phyloP scores from a whole-genome alignment of 2,329 filamentous ascomycete genomes.

The Scytalidium sp. region DNA sequence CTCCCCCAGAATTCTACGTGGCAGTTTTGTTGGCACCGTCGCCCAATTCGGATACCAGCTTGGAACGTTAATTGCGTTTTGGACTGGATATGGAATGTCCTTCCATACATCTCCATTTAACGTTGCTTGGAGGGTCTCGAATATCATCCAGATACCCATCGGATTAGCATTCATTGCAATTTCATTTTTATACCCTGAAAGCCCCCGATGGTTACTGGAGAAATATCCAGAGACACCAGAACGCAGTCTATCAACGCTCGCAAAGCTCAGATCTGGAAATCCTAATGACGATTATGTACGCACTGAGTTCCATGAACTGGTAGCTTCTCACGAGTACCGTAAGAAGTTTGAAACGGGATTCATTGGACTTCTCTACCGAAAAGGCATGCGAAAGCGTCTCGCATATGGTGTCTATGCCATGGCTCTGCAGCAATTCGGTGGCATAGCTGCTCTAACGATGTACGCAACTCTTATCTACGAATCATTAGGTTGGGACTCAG shows the following conservation, averaged over 20 bases:
- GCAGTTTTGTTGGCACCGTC: conserved; percentile 37
- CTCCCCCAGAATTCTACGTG: conserved; percentile 34
- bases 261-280: conserved; percentile 28
- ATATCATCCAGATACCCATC: conserved; percentile 38
- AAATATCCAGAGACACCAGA: conserved; percentile 31
- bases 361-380: conserved; percentile 28
- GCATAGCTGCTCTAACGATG: conserved; percentile 34
- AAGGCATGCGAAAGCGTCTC: conserved; percentile 33
- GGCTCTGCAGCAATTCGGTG: conserved; percentile 28
- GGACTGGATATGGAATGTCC: conserved; percentile 41
- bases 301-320: conserved; percentile 34
- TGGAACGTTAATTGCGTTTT: conserved; percentile 41
- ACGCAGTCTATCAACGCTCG: conserved; percentile 25
- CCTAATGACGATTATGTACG: conserved; percentile 28
- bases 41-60: conserved; percentile 41
- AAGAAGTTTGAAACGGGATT: conserved; percentile 29
- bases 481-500: conserved; percentile 33
- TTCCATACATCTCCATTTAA: conserved; percentile 37
- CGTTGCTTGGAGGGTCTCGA: conserved; percentile 40
- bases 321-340: conserved; percentile 32
- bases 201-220: conserved; percentile 33
- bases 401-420: conserved; percentile 34
- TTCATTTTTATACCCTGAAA: conserved; percentile 37
- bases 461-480: conserved; percentile 36
- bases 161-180: conserved; percentile 32